Evolutionary conservation across 768 basidiomycete species (phyloP), one percentile per base, ranked within the genome.

Genomic region (Mycena latifolia): DNA sequence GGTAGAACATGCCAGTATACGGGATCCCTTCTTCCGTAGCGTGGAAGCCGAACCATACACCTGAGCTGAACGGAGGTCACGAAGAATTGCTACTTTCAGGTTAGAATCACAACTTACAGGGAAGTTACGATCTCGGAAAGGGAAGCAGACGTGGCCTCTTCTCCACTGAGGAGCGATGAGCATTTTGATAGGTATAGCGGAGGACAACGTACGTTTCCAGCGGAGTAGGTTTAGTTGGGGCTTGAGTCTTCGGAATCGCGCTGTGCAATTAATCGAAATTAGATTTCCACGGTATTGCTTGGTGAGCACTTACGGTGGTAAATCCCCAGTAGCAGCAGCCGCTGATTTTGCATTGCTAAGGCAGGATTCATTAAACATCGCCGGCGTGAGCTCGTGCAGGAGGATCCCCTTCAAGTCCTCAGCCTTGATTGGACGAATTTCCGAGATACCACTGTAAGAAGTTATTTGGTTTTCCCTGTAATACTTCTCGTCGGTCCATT

Each of bases 11-110:
- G 25, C 28, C 48, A 22, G 47, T 37, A 37, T 10, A 17, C 5
- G 58, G 58, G 11, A 1, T 10, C 24, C 24, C 35, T 8, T 39
- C 47, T 8, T 52, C 50, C 1, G 58, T 51, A n/a, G 28, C 17
- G 28, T 43, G 59, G 50, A 61, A 61, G 20, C 59, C 50, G 39
- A 52, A 61, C 59, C 59, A 61, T 20, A 43, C 22, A 20, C 59
- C 59, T 9, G 59, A 52, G 24, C 25, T 31, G 10, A 43, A n/a
- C 20, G 20, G 10, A 43, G 41, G 41, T n/a, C n/a, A n/a, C n/a
- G 41, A 43, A 5, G 12, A 43, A 43, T 43, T 20, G 41, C n/a
- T n/a, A n/a, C n/a, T n/a, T n/a, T n/a, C n/a, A n/a, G n/a, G n/a
- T n/a, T n/a, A n/a, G n/a, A n/a, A 17, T 3, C 20, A 8, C 20